phyloP scores from a whole-genome alignment of 2,329 filamentous ascomycete species.

The Aureobasidium melanogenum region DNA sequence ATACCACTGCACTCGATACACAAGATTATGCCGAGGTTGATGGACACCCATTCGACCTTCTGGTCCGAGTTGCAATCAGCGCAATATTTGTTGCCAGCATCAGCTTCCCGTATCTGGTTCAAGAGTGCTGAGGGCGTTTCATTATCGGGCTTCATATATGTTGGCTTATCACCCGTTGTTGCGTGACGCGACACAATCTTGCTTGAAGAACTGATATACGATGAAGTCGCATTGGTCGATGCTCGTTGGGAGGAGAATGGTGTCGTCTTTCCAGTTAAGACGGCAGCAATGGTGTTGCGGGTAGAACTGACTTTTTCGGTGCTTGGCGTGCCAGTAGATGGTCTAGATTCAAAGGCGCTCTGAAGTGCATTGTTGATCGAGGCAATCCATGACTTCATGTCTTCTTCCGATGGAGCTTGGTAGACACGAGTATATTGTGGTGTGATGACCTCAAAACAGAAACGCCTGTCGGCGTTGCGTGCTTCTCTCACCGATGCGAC shows the following conservation, averaged over 20 bases:
- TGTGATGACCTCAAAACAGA: conserved; percentile 98
- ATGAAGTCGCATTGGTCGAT: conserved; percentile 19
- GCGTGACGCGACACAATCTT: conserved; percentile 70
- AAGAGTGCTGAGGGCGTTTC: conserved; percentile 81
- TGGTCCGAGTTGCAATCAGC: conserved; percentile 86
- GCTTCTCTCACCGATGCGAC: conserved; percentile 97
- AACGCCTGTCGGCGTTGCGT: conserved; percentile 84
- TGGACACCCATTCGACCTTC: conserved; percentile 98
- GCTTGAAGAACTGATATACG: conserved; percentile 16
- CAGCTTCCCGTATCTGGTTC: conserved; percentile 77
- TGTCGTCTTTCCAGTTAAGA: conserved; percentile 84
- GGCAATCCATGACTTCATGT: conserved; percentile 94
- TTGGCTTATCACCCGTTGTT: conserved; percentile 82
- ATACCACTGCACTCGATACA: conserved; percentile 99
- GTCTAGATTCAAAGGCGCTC: conserved; percentile 76
- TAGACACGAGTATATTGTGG: conserved; percentile 94
- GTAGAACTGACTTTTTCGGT: conserved; percentile 47
- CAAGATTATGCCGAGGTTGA: conserved; percentile 90
- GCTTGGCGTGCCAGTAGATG: conserved; percentile 36
- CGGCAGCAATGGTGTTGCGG: conserved; percentile 81
- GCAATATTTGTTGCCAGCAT: conserved; percentile 88
- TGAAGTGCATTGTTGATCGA: conserved; percentile 97
- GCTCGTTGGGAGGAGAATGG: conserved; percentile 53
- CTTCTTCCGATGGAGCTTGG: conserved; percentile 94
- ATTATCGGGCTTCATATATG: conserved; percentile 59